phyloP scores from a whole-genome alignment of 2,329 filamentous ascomycete genomes.

The Epichloe glyceriae region DNA sequence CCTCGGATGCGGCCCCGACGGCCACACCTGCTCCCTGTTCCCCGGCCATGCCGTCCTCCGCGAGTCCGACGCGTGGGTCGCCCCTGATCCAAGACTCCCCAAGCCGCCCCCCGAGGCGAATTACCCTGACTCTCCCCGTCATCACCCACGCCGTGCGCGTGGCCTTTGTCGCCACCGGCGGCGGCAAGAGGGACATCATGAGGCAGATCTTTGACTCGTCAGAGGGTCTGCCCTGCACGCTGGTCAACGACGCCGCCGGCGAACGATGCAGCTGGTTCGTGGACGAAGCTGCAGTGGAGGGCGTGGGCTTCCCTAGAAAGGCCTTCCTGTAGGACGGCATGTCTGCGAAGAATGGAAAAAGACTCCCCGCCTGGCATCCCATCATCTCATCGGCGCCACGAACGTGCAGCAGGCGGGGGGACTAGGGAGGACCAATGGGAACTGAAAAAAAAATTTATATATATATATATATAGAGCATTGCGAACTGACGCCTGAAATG shows the following conservation, averaged over 20 bases:
- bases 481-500: too few species aligned
- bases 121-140: slow-evolving; percentile 86
- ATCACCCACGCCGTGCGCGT: slow-evolving; percentile 76
- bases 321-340: slow-evolving; percentile 36
- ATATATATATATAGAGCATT: too few species aligned
- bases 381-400: neutral
- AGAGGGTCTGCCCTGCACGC: slow-evolving; percentile 61
- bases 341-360: neutral
- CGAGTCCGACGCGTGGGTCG: slow-evolving; percentile 83
- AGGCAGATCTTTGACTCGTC: slow-evolving; percentile 81
- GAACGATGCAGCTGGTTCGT: slow-evolving; percentile 95
- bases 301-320: slow-evolving; percentile 68
- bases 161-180: slow-evolving; percentile 84
- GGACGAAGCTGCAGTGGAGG: slow-evolving; percentile 73
- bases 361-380: neutral
- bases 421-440: neutral
- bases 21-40: slow-evolving; percentile 95
- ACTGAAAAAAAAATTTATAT: too few species aligned
- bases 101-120: slow-evolving; percentile 87
- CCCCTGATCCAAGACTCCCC: slow-evolving; percentile 84
- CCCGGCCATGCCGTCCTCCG: slow-evolving; percentile 77
- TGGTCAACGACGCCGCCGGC: slow-evolving; percentile 74
- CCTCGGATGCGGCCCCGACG: slow-evolving; percentile 87
- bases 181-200: slow-evolving; percentile 79
- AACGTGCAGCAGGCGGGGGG: neutral